A percentile compares a stretch with the other conserved stretches of the same genome.
Evolutionary conservation across 1,284 basidiomycete genomes (phyloP).

Genomic region (Naganishia liquefaciens): DNA sequence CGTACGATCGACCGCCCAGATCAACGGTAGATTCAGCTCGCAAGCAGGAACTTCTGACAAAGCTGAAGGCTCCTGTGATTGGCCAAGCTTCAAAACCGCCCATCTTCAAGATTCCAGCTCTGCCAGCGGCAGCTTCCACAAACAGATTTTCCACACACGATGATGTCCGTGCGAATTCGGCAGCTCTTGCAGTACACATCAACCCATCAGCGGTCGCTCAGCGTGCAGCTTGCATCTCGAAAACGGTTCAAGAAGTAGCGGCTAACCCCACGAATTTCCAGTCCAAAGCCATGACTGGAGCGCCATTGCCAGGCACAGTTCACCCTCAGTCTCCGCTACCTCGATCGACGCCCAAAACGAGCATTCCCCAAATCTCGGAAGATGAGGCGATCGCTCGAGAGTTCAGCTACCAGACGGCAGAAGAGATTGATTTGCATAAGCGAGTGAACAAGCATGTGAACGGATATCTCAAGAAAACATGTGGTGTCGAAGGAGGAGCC

Average conservation of each 20-base stretch:
- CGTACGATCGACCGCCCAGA: neutral
- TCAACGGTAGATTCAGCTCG: slow-evolving; percentile 1
- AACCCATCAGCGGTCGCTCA: too few relatives aligned
- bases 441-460: slow-evolving; percentile 23
- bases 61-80: neutral
- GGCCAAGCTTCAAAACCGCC: neutral
- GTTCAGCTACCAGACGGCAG: neutral
- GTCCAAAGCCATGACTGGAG: too few relatives aligned
- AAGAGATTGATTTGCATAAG: slow-evolving; percentile 8
- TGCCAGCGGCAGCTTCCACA: neutral
- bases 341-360: neutral
- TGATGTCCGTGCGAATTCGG: too few relatives aligned
- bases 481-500: slow-evolving; percentile 11
- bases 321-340: too few relatives aligned
- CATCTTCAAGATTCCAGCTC: slow-evolving; percentile 1
- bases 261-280: too few relatives aligned
- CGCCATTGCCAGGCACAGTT: too few relatives aligned
- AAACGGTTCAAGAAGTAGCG: too few relatives aligned
- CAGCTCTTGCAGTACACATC: too few relatives aligned
- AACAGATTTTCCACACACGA: too few relatives aligned
- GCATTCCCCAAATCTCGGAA: neutral
- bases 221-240: too few relatives aligned
- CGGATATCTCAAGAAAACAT: slow-evolving; percentile 10
- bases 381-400: neutral
- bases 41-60: neutral